Evolutionary conservation across 768 basidiomycete genomes (phyloP), one percentile per base, ranked within the genome.

Genomic region (Kwoniella dejecticola): DNA sequence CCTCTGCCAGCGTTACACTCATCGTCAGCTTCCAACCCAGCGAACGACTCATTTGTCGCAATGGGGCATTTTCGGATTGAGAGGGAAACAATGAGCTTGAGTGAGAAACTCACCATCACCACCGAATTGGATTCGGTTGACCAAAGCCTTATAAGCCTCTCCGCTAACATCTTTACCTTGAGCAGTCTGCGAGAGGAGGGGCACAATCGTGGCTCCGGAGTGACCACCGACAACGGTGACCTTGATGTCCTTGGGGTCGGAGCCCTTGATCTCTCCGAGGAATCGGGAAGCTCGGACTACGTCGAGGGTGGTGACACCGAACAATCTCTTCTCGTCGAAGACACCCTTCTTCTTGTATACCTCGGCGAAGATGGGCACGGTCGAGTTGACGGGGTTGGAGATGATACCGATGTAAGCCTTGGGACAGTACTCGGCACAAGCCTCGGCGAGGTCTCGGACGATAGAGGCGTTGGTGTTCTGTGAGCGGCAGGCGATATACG

Each of bases 351-450:
- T 88, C 86, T 95, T 99, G 83, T 94, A 86, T 36, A 95, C 88
- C 80, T 98, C 95, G 15, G 86, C 91, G 46, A 92, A 91, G 75
- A 99, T 91, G 48, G 96, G 96, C 38, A 98, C 95, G 38, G 96
- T 97, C 42, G 95, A 97, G 85, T 99, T 98, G 77, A 99, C 95
- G 30, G 96, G 96, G 83, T 99, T 99, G 71, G 96, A 95, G 80
- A 99, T 98, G 69, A 99, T 93, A 49, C 93, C 86, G 45, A 98
- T 86, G 72, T 89, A 88, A 21, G 96, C 96, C 76, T 92, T 93
- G 62, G 95, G 95, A 42, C 86, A 85, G 49, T 81, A 77, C 15
- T 84, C 86, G 15, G 95, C 94, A 71, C 93, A 90, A 30, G 90
- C 93, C 33, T 86, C 88, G 15, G 94, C 95, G 61, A 99, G 86